Base-by-base conservation (phyloP, 2,329 filamentous ascomycete genomes). In the Apiospora sp. region DNA sequence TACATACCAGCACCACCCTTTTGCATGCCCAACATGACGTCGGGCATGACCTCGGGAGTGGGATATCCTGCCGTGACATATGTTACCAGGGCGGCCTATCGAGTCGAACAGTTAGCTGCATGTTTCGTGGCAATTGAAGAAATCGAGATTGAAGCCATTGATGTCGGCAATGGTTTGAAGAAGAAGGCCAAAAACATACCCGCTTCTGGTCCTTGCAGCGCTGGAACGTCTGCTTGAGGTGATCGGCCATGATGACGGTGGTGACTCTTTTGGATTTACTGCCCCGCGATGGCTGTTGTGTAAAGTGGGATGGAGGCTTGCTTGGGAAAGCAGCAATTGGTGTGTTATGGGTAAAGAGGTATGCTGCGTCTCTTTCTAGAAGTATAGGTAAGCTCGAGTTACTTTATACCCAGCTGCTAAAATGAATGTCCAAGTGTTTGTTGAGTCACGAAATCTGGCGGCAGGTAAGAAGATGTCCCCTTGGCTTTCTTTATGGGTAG, bases 41-140 rank as follows among this genome's bases (percentile, higher is more conserved):
- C 91, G 69, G 94, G 91, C 0, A 95, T 97, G 79, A 94, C 92
- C 78, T 93, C 90, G n/a, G 92, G 87, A 48, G 90, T 93, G 22
- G 96, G 96, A 81, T 92, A 99, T 72, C 96, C 96, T 73, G 96
- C 95, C 37, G 96, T 99, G 81, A 98, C 94, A 87, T 99, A 99
- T 41, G 95, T 95, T 76, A 99, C 94, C 74, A 99, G 89, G 69
- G 96, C 96, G 76, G 94, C 87, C 89, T 96, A 82, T 74, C 34
- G 43, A 70, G 49, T 30, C 19, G 79, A 80, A 77, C 24, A 16
- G 54, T 69, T 75, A 64, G 78, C 71, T 72, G 61, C 24, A 61
- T 24, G 13, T 48, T 16, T 22, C n/a, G 10, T 49, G 14, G 16
- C 61, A 68, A 68, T 44, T 68, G 41, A 73, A 41, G 69, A 67